Evolutionary conservation across 257 asterid species (phyloP).

Genomic region (Henckelia pumila): DNA sequence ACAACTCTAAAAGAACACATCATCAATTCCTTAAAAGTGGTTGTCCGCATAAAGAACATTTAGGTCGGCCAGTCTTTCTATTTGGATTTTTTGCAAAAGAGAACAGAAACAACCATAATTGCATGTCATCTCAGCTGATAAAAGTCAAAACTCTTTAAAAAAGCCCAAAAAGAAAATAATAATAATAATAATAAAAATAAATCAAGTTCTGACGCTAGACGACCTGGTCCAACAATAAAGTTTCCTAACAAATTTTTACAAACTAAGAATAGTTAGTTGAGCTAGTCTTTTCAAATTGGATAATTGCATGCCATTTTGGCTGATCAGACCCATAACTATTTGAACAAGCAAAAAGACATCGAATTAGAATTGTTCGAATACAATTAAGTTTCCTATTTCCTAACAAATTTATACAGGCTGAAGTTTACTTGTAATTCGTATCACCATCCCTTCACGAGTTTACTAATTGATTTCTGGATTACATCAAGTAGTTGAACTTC

Average conservation of each 20-base stretch:
- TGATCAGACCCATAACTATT: too few species aligned
- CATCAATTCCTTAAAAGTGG: conserved; percentile 1
- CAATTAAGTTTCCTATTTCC: background rate
- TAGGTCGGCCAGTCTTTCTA: background rate
- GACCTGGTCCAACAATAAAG: conserved; percentile 6
- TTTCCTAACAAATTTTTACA: background rate
- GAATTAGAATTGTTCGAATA: too few species aligned
- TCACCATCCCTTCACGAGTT: background rate
- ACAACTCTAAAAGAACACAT: conserved; percentile 21
- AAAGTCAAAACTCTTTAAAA: background rate
- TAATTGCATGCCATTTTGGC: too few species aligned
- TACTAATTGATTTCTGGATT: background rate
- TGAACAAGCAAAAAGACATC: too few species aligned
- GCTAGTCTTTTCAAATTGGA: too few species aligned
- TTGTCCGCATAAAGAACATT: background rate
- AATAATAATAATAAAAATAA: too few species aligned
- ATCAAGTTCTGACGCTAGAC: background rate
- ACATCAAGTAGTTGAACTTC: background rate
- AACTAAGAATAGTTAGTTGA: too few species aligned
- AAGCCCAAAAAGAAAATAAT: background rate
- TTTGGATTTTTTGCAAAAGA: background rate
- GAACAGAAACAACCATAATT: background rate
- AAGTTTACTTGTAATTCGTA: background rate
- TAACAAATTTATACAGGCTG: background rate
- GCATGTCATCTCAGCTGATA: background rate